phyloP scores from a whole-genome alignment of 2,329 filamentous ascomycete species.

The Calcarisporium arbuscula region DNA sequence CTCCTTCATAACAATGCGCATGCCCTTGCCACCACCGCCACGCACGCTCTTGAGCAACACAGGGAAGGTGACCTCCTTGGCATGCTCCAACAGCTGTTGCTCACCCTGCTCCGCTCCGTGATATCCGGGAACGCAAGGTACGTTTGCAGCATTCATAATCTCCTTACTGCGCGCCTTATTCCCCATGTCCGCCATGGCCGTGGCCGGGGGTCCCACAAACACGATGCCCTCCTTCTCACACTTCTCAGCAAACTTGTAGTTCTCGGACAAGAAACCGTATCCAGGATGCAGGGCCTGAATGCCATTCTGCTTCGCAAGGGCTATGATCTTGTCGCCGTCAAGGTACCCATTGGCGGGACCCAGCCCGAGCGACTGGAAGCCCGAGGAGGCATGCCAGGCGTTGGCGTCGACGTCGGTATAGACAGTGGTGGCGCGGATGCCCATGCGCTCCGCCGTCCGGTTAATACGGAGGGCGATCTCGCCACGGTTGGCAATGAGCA shows the following conservation, averaged over 20 bases:
- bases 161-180: constrained; percentile 91
- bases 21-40: constrained; percentile 78
- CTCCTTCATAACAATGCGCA: constrained; percentile 65
- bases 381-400: constrained; percentile 82
- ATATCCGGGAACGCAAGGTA: constrained; percentile 94
- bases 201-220: constrained; percentile 85
- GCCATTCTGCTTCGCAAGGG: constrained; percentile 75
- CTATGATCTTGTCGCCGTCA: constrained; percentile 87
- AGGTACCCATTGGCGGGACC: constrained; percentile 82
- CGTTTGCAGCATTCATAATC: constrained; percentile 92
- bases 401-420: constrained; percentile 88
- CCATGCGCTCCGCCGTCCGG: constrained; percentile 77
- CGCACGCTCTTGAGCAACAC: constrained; percentile 75
- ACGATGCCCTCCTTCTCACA: constrained; percentile 86
- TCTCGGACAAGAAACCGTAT: constrained; percentile 94
- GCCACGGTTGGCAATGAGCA: constrained; percentile 93
- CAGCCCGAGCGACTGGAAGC: constrained; percentile 76
- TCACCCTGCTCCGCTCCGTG: constrained; percentile 78
- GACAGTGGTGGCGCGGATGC: constrained; percentile 87
- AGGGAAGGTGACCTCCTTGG: constrained; percentile 62
- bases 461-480: constrained; percentile 95
- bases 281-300: constrained; percentile 93
- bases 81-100: constrained; percentile 56
- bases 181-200: constrained; percentile 83
- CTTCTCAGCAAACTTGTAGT: constrained; percentile 79